These are phyloP conservation scores for Sporothrix variecibatus DNA, from an alignment of 2,329 filamentous ascomycete genomes.

Conservation along the genomic window DNA sequence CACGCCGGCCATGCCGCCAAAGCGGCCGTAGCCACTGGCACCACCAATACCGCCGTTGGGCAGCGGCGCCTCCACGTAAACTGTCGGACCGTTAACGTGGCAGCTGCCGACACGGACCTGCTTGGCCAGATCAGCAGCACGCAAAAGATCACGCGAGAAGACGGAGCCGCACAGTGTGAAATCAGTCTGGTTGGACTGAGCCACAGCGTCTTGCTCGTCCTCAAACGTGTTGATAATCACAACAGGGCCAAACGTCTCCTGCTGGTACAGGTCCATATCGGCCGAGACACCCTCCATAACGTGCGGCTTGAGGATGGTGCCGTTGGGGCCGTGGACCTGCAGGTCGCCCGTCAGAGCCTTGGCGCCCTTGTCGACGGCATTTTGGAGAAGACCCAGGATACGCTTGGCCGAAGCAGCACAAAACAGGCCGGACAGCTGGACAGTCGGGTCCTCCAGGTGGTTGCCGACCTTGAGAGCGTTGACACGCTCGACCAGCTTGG, in stretches of 20 bases:
- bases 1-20: conserved; percentile 41
- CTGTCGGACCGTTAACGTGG: conserved; percentile 48
- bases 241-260: conserved; percentile 67
- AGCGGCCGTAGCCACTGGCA: conserved; percentile 47
- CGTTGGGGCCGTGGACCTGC: conserved; percentile 39
- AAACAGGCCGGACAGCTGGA: conserved; percentile 36
- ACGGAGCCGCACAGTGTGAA: conserved; percentile 65
- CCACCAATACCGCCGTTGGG: conserved; percentile 47
- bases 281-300: conserved; percentile 62
- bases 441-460: conserved; percentile 33
- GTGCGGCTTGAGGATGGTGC: conserved; percentile 56
- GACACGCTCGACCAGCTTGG: conserved; percentile 20
- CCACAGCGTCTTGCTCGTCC: conserved; percentile 63
- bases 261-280: conserved; percentile 66
- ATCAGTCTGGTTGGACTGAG: conserved; percentile 68
- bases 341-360: conserved; percentile 55
- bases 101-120: conserved; percentile 58
- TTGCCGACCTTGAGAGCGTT: conserved; percentile 34
- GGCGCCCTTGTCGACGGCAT: conserved; percentile 61
- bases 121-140: conserved; percentile 53
- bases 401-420: conserved; percentile 32
- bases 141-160: conserved; percentile 62
- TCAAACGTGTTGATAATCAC: conserved; percentile 62
- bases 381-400: conserved; percentile 46
- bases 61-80: conserved; percentile 47